Evolutionary conservation across 2,329 filamentous ascomycete species (phyloP).

Genomic region (Coniosporium tulheliwenetii): DNA sequence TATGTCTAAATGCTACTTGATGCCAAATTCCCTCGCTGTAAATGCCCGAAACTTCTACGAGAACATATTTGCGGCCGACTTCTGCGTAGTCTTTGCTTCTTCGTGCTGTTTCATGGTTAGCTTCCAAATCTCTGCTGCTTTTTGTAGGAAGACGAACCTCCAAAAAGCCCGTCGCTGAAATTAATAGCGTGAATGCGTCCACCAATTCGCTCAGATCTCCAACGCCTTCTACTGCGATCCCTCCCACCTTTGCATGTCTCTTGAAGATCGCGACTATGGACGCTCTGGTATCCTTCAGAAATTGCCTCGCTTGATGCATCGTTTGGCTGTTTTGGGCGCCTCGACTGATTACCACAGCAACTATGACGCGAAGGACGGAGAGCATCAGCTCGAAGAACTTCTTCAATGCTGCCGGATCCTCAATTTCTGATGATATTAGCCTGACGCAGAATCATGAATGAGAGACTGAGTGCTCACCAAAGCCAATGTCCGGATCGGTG

Average conservation of each 20-base stretch:
- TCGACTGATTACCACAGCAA: conserved; percentile 63
- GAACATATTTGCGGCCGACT: no score
- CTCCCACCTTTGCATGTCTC: conserved; percentile 64
- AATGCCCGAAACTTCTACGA: no score
- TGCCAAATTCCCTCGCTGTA: no score
- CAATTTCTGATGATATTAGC: conserved; percentile 32
- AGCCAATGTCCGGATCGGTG: conserved; percentile 82
- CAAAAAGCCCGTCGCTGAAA: conserved; percentile 68
- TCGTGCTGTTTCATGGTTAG: no score
- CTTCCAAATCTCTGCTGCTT: neutral
- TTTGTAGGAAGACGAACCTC: conserved; percentile 46
- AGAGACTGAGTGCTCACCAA: conserved; percentile 30
- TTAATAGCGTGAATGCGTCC: conserved; percentile 70
- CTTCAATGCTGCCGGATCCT: conserved; percentile 53
- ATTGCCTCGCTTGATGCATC: conserved; percentile 58
- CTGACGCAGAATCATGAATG: neutral
- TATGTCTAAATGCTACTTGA: no score
- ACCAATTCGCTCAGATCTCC: conserved; percentile 60
- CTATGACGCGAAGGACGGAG: conserved; percentile 65
- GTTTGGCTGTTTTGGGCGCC: conserved; percentile 65
- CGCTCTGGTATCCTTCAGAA: conserved; percentile 68
- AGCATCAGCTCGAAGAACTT: conserved; percentile 76
- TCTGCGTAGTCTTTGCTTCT: no score
- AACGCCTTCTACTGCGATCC: conserved; percentile 8
- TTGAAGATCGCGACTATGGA: conserved; percentile 85